These are phyloP conservation scores for Pinus tabuliformis DNA, from an alignment of 75 land plant species.

Conservation along the genomic window DNA sequence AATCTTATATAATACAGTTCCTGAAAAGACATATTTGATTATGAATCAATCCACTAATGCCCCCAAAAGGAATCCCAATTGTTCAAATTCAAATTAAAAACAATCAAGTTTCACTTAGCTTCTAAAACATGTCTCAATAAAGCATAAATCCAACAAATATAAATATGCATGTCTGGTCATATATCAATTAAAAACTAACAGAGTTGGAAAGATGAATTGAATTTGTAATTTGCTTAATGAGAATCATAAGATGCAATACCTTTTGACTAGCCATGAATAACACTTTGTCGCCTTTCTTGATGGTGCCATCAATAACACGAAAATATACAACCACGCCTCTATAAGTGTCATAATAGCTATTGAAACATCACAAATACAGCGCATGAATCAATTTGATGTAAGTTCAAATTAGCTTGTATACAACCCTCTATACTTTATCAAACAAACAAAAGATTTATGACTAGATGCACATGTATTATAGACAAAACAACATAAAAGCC, in stretches of 20 bases:
- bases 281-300: conserved; percentile 84
- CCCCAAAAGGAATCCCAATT: not conserved
- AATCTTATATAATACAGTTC: not conserved
- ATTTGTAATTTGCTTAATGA: not conserved
- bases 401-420: too few species aligned
- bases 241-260: conserved; percentile 31
- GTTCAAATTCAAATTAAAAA: not conserved
- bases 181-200: too few species aligned
- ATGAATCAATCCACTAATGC: not conserved
- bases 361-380: not conserved
- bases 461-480: not conserved
- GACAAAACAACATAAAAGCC: not conserved
- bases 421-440: too few species aligned
- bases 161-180: not conserved
- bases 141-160: not conserved
- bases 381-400: too few species aligned
- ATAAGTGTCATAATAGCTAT: conserved; percentile 93
- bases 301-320: conserved; percentile 90
- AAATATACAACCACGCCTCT: conserved; percentile 98
- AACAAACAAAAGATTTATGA: too few species aligned
- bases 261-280: conserved; percentile 98
- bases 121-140: not conserved
- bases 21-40: too few species aligned
- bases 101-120: not conserved
- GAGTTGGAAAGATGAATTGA: not conserved